Evolutionary conservation across 2,329 filamentous ascomycete genomes (phyloP), one percentile per base, ranked within the genome.

Genomic region (Clathrospora elynae): DNA sequence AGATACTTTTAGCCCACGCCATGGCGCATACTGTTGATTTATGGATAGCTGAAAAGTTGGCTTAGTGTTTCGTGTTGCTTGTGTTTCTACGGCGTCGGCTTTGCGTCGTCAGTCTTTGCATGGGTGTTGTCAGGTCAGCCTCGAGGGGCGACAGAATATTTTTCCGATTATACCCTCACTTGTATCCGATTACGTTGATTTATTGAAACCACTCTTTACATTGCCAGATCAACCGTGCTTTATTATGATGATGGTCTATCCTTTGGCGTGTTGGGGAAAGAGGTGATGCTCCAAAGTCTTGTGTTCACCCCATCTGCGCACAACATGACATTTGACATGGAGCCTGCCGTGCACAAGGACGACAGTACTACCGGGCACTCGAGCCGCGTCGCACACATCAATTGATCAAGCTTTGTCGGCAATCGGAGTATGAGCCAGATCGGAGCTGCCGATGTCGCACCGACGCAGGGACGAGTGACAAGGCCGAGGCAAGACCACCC

Each of bases 81-180:
- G 20, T 26, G 25, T 33, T 46, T 37, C 20, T 13, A 23, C 32
- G 25, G 35, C 39, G 40, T 31, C 18, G 20, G n/a, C 14, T 19
- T 31, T 26, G 18, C 10, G 9, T n/a, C n/a, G 37, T 17, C 12
- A n/a, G 17, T 9, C 17, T 28, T 11, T 19, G 18, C 18, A 25
- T 19, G 12, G 22, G 42, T 9, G 14, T 16, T 7, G 22, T 13
- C 17, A 22, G 20, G 14, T 18, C 13, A 22, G 16, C 19, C 20
- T 25, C 5, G 10, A 23, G 26, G 23, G 23, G 22, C 37, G 13
- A 18, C 24, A 22, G n/a, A 35, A 25, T 31, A 20, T 39, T 39
- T 16, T 29, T 17, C 19, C 7, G 20, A 35, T 35, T 48, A 50
- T 51, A 53, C 46, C 50, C 50, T 45, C 47, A 34, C 28, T 47